phyloP scores from a whole-genome alignment of 352 stramenopile species.

The Globisporangium splendens region DNA sequence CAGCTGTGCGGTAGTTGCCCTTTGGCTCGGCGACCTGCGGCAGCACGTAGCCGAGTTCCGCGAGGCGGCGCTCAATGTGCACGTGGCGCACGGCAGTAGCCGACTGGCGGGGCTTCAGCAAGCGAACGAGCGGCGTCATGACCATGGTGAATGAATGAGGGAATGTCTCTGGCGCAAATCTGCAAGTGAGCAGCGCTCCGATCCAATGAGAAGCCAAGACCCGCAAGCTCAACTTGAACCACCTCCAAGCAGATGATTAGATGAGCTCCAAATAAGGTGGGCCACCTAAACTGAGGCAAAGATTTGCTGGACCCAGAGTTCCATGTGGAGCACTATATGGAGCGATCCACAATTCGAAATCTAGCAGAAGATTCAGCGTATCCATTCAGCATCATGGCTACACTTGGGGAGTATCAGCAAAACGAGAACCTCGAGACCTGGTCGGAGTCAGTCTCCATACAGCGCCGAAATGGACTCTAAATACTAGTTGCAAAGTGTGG shows the following conservation, averaged over 20 bases:
- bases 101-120: constrained; percentile 17
- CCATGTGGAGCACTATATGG: neutral
- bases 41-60: constrained; percentile 13
- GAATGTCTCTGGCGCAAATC: neutral
- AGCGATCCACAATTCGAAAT: neutral
- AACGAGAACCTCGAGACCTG: too few relatives aligned
- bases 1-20: constrained; percentile 87
- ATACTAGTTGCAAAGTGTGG: too few relatives aligned
- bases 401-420: too few relatives aligned
- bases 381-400: neutral
- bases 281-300: too few relatives aligned
- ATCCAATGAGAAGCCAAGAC: neutral
- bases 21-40: constrained; percentile 27
- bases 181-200: constrained; percentile 7
- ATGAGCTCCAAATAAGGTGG: too few relatives aligned
- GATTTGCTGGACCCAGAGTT: neutral
- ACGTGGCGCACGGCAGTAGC: constrained; percentile 49
- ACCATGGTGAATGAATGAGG: constrained; percentile 14
- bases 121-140: constrained; percentile 24
- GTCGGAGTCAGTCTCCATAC: too few relatives aligned
- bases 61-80: constrained; percentile 80
- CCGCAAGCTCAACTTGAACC: constrained; percentile 9
- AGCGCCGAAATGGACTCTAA: too few relatives aligned
- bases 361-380: neutral
- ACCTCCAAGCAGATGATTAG: neutral